A percentile compares a stretch with the other conserved stretches of the same genome.
Evolutionary conservation across 164 flowering plant species (phyloP).

Genomic region (Piper betle): DNA sequence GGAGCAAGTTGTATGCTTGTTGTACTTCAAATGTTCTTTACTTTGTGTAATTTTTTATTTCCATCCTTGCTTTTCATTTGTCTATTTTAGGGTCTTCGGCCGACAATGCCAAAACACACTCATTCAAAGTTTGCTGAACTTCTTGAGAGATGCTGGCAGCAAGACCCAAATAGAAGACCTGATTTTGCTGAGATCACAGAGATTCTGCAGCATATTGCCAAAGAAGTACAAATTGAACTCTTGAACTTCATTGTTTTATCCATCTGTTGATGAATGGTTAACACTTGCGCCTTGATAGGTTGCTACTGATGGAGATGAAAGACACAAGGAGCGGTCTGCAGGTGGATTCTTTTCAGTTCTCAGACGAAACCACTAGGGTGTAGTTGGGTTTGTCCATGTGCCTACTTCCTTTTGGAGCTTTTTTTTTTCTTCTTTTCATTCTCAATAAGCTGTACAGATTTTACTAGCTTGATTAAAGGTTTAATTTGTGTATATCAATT

Average conservation of each 20-base stretch:
- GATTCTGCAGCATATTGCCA: conserved; percentile 42
- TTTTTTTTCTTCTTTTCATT: too few relatives aligned
- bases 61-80: neutral
- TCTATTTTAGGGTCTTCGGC: conserved; percentile 49
- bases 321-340: conserved; percentile 33
- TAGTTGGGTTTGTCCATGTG: neutral
- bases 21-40: neutral
- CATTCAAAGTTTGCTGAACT: conserved; percentile 53
- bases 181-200: conserved; percentile 59
- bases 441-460: neutral
- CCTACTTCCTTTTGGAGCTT: neutral
- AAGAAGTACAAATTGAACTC: conserved; percentile 33
- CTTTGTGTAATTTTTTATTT: too few relatives aligned
- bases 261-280: neutral
- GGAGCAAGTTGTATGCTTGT: too few relatives aligned
- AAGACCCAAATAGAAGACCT: conserved; percentile 64
- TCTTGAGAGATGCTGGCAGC: conserved; percentile 85
- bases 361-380: conserved; percentile 27
- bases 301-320: conserved; percentile 30
- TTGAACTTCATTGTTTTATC: too few relatives aligned
- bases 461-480: neutral
- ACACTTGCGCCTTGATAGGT: conserved; percentile 25
- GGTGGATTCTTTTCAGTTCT: conserved; percentile 40
- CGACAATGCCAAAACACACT: conserved; percentile 57
- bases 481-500: too few relatives aligned